These are phyloP conservation scores for Grammothele lineata DNA, from an alignment of 768 basidiomycete species.

Conservation along the genomic window DNA sequence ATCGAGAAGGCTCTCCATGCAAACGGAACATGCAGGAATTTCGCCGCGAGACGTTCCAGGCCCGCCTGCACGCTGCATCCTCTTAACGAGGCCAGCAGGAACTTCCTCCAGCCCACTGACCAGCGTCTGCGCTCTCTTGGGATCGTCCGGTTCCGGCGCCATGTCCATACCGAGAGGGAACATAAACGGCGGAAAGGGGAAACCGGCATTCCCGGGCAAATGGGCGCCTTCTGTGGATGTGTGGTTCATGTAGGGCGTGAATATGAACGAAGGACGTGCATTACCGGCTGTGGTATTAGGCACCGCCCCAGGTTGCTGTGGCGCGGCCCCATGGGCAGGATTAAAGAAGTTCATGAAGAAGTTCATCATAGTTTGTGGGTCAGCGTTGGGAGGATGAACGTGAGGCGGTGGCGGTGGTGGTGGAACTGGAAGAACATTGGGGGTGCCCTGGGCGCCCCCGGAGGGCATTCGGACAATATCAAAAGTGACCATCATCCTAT, in stretches of 20 bases:
- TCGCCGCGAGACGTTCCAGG: slow-evolving; percentile 20
- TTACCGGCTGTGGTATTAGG: slow-evolving; percentile 13
- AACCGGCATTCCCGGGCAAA: slow-evolving; percentile 12
- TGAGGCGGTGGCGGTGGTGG: neutral
- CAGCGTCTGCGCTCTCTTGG: slow-evolving; percentile 60
- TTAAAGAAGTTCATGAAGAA: slow-evolving; percentile 30
- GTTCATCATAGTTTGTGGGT: slow-evolving; percentile 8
- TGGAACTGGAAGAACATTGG: neutral
- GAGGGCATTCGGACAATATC: too few species aligned
- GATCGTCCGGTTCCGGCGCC: slow-evolving; percentile 48
- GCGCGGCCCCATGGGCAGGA: slow-evolving; percentile 7
- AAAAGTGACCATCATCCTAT: too few species aligned
- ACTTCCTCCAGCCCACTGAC: slow-evolving; percentile 64
- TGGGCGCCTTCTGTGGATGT: slow-evolving; percentile 8
- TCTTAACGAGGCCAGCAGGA: slow-evolving; percentile 57
- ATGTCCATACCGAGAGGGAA: slow-evolving; percentile 21
- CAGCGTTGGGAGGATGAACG: neutral
- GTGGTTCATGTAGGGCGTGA: slow-evolving; percentile 5
- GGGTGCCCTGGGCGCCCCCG: too few species aligned
- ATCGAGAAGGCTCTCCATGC: slow-evolving; percentile 66
- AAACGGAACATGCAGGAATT: slow-evolving; percentile 61
- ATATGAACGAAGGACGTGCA: neutral
- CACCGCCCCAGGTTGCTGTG: slow-evolving; percentile 15
- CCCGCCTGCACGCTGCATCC: slow-evolving; percentile 52
- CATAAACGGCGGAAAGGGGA: slow-evolving; percentile 19